Conservation (phyloP, 805 yeast species). For the Isabelozyma heimii region DNA sequence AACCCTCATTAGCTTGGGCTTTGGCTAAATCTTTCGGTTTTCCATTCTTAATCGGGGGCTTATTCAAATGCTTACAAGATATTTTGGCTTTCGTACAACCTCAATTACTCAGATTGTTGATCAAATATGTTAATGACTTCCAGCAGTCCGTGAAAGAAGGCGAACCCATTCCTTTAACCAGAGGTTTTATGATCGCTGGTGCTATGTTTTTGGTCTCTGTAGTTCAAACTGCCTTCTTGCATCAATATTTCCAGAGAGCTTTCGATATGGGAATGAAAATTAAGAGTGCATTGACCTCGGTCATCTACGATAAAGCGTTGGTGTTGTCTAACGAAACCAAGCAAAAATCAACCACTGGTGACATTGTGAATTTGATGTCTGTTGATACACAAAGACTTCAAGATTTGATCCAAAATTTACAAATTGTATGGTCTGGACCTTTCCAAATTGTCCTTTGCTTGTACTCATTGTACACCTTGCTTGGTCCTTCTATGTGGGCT, state of each 20-base stretch:
- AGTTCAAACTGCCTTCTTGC: conserved; percentile 73
- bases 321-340: conserved; percentile 70
- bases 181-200: conserved; percentile 71
- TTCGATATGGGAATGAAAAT: conserved; percentile 77
- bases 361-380: conserved; percentile 90
- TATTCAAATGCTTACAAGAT: conserved; percentile 74
- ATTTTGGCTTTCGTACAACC: conserved; percentile 51
- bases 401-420: conserved; percentile 74
- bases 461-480: conserved; percentile 61
- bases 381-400: conserved; percentile 90
- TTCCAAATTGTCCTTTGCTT: conserved; percentile 81
- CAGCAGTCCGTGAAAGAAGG: conserved; percentile 30
- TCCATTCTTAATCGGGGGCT: conserved; percentile 67
- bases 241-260: conserved; percentile 74
- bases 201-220: conserved; percentile 75
- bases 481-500: conserved; percentile 95
- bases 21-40: conserved; percentile 70
- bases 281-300: conserved; percentile 64
- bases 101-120: conserved; percentile 25
- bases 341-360: conserved; percentile 78
- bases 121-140: conserved; percentile 36
- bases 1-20: conserved; percentile 58
- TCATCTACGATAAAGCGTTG: conserved; percentile 66
- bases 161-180: conserved; percentile 59
- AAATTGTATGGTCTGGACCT: conserved; percentile 90